Percentiles rank a stretch among this genome's conserved stretches.
Conservation (phyloP, 73 alveolate genomes). For the Tetrahymena malaccensis region DNA sequence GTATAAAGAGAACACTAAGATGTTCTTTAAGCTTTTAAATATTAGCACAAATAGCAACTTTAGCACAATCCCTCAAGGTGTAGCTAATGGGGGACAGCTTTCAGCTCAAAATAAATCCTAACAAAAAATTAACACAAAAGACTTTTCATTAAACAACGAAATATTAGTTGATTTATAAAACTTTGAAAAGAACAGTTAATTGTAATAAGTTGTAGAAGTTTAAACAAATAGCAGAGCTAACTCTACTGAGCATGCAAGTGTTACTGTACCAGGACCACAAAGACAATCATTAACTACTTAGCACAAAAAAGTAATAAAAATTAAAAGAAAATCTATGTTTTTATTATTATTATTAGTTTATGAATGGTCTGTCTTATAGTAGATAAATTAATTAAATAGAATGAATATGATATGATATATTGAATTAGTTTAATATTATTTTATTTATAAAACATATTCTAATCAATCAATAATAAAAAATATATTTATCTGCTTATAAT, state of each 20-base stretch:
- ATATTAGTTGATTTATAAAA: not conserved
- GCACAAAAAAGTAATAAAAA: not conserved
- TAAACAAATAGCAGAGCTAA: not conserved
- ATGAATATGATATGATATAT: not conserved
- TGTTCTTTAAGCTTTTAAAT: not conserved
- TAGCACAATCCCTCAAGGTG: not conserved
- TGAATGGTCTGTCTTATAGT: not conserved
- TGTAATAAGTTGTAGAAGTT: not conserved
- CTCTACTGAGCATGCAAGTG: not conserved
- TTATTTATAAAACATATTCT: not conserved
- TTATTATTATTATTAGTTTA: too few species aligned
- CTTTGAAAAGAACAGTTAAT: not conserved
- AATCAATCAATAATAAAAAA: too few species aligned
- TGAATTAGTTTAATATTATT: not conserved
- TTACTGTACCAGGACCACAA: not conserved
- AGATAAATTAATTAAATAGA: not conserved
- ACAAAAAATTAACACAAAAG: not conserved
- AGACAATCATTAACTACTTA: not conserved
- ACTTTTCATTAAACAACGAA: not conserved
- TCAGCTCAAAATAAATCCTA: not conserved
- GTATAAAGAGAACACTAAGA: not conserved
- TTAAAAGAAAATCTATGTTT: too few species aligned
- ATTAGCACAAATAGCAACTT: not conserved
- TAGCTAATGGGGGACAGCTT: not conserved
- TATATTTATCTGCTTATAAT: too few species aligned